Percentiles rank a stretch among this genome's conserved stretches.
These are phyloP conservation scores for Multifurca ochricompacta DNA, from an alignment of 768 basidiomycete genomes.

Conservation along the genomic window DNA sequence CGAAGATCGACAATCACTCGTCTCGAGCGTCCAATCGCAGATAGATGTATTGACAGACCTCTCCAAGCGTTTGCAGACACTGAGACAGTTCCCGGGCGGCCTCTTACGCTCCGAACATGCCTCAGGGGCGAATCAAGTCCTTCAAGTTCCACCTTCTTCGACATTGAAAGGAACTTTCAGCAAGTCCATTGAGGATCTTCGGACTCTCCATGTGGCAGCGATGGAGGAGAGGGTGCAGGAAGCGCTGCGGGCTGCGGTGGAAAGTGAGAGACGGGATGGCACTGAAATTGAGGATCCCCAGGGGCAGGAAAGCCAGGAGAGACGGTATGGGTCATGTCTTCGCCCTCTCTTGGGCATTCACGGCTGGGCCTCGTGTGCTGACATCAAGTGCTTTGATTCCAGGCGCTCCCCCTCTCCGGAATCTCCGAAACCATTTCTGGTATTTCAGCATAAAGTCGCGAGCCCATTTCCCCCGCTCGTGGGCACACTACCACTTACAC, in stretches of 20 bases:
- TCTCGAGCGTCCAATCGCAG: constrained; percentile 16
- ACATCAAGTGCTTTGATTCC: background rate
- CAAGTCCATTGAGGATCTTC: constrained; percentile 36
- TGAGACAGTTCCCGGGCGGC: constrained; percentile 14
- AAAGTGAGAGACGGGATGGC: constrained; percentile 47
- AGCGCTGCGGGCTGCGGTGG: constrained; percentile 46
- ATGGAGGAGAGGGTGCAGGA: constrained; percentile 48
- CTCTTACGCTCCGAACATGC: constrained; percentile 13
- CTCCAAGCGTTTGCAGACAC: constrained; percentile 13
- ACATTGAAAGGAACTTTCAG: constrained; percentile 6
- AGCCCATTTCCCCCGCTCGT: constrained; percentile 38
- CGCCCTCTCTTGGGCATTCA: background rate
- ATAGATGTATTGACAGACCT: constrained; percentile 20
- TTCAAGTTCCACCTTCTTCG: background rate
- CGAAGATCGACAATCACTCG: constrained; percentile 6
- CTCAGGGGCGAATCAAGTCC: constrained; percentile 6
- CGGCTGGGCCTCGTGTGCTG: background rate
- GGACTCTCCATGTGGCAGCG: constrained; percentile 40
- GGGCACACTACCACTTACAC: constrained; percentile 33
- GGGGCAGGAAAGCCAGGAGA: constrained; percentile 46
- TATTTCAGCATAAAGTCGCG: constrained; percentile 32
- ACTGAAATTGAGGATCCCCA: constrained; percentile 39
- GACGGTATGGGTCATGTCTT: constrained; percentile 37
- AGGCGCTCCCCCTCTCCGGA: constrained; percentile 48
- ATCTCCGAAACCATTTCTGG: constrained; percentile 52